Evolutionary conservation across 441 rosid genomes (phyloP).

Genomic region (Eruca vesicaria): DNA sequence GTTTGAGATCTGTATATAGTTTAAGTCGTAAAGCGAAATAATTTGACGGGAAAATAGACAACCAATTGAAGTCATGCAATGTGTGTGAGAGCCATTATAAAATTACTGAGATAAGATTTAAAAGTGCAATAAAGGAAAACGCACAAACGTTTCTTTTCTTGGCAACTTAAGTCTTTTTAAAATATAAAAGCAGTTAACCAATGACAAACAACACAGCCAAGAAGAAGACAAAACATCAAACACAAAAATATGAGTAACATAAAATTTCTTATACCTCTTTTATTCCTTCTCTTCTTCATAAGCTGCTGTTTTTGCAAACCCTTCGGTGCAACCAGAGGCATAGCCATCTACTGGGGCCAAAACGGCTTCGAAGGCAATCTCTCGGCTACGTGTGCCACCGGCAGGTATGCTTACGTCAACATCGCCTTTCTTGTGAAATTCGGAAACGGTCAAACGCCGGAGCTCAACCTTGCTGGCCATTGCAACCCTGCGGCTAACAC

Average conservation of each 20-base stretch:
- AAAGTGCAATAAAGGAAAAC: background rate
- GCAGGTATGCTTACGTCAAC: slow-evolving; percentile 44
- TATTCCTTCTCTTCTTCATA: slow-evolving; percentile 10
- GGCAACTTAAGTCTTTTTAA: background rate
- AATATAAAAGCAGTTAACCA: background rate
- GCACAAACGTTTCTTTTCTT: slow-evolving; percentile 10
- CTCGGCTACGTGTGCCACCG: slow-evolving; percentile 44
- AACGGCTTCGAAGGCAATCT: slow-evolving; percentile 47
- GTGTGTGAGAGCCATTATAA: slow-evolving; percentile 21
- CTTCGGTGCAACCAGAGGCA: slow-evolving; percentile 32
- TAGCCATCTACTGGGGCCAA: slow-evolving; percentile 60
- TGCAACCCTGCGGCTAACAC: slow-evolving; percentile 43
- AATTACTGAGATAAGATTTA: background rate
- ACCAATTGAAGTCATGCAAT: slow-evolving; percentile 28
- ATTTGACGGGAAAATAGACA: background rate
- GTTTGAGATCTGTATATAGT: background rate
- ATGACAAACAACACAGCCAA: slow-evolving; percentile 17
- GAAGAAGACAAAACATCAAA: slow-evolving; percentile 4
- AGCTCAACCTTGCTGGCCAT: slow-evolving; percentile 60
- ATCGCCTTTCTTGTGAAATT: slow-evolving; percentile 51
- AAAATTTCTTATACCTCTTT: background rate
- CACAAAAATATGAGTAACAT: slow-evolving; percentile 16
- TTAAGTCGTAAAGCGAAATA: slow-evolving; percentile 4
- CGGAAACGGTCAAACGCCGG: slow-evolving; percentile 52
- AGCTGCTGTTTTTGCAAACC: slow-evolving; percentile 8